Percentiles rank a stretch among this genome's conserved stretches.
phyloP scores from a whole-genome alignment of 2,329 filamentous ascomycete species.

The Aspergillus latus region DNA sequence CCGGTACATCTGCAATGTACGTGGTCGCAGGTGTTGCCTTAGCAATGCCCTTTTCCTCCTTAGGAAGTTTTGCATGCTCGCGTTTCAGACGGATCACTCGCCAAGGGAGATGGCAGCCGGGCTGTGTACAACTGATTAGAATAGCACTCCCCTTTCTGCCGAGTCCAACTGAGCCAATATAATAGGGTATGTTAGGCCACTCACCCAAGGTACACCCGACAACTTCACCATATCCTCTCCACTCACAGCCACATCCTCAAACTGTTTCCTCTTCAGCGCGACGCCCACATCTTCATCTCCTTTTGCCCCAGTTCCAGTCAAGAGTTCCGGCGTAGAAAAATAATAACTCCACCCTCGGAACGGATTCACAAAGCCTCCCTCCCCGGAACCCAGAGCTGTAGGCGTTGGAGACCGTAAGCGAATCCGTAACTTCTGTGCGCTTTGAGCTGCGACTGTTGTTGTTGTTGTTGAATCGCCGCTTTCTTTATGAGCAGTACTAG shows the following conservation, averaged over 20 bases:
- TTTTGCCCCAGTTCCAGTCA: constrained; percentile 20
- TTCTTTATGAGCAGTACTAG: neutral
- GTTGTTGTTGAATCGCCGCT: neutral
- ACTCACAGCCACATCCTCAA: constrained; percentile 38
- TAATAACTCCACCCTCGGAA: constrained; percentile 46
- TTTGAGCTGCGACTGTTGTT: neutral
- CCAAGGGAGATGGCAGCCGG: constrained; percentile 44
- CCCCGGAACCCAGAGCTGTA: constrained; percentile 22
- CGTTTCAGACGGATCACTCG: constrained; percentile 40
- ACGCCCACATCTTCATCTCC: constrained; percentile 22
- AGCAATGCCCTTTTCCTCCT: constrained; percentile 18
- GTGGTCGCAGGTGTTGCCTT: constrained; percentile 15
- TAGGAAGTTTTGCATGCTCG: constrained; percentile 32
- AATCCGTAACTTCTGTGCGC: constrained; percentile 40
- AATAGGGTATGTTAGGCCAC: constrained; percentile 12
- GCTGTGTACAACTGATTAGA: constrained; percentile 24
- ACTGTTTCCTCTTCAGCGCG: constrained; percentile 29
- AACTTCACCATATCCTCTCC: constrained; percentile 33
- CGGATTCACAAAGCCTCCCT: constrained; percentile 41
- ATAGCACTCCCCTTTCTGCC: neutral
- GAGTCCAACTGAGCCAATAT: neutral
- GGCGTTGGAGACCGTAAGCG: constrained; percentile 42
- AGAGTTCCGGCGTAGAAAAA: constrained; percentile 36
- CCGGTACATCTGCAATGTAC: constrained; percentile 23
- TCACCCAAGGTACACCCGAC: constrained; percentile 37